These are phyloP conservation scores for Colletotrichum tabaci DNA, from an alignment of 2,329 filamentous ascomycete species.

Conservation along the genomic window DNA sequence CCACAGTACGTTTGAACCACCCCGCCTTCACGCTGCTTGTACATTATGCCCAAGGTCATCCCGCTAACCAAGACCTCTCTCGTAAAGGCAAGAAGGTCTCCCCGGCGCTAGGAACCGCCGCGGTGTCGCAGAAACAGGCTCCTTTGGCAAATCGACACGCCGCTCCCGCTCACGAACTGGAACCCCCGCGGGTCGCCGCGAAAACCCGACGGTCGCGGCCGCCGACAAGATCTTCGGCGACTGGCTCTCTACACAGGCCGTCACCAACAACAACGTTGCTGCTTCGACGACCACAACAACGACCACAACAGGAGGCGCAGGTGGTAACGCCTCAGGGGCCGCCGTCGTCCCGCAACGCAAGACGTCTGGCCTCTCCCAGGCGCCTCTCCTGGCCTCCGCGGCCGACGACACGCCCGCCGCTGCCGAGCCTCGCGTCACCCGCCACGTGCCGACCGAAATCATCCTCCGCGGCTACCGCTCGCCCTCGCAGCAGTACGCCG, in stretches of 20 bases:
- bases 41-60: slow-evolving; percentile 12
- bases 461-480: slow-evolving; percentile 86
- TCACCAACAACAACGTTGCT: slow-evolving; percentile 45
- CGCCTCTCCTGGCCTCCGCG: slow-evolving; percentile 50
- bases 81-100: slow-evolving; percentile 67
- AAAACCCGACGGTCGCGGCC: slow-evolving; percentile 74
- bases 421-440: slow-evolving; percentile 49
- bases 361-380: slow-evolving; percentile 54
- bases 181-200: slow-evolving; percentile 67
- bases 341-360: slow-evolving; percentile 50
- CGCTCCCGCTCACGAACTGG: slow-evolving; percentile 74
- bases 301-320: slow-evolving; percentile 2
- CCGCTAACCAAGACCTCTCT: slow-evolving; percentile 29
- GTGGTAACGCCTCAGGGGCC: background rate
- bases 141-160: slow-evolving; percentile 77
- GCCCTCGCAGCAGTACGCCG: slow-evolving; percentile 81
- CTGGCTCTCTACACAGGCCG: slow-evolving; percentile 67
- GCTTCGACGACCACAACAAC: slow-evolving; percentile 6
- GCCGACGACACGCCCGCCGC: slow-evolving; percentile 56
- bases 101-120: slow-evolving; percentile 65
- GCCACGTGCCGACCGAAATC: slow-evolving; percentile 76
- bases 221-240: slow-evolving; percentile 74
- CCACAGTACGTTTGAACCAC: slow-evolving; percentile 65
- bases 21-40: background rate
- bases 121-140: slow-evolving; percentile 72